Conservation (phyloP, 768 basidiomycete species). For the Suillus ampliporus region DNA sequence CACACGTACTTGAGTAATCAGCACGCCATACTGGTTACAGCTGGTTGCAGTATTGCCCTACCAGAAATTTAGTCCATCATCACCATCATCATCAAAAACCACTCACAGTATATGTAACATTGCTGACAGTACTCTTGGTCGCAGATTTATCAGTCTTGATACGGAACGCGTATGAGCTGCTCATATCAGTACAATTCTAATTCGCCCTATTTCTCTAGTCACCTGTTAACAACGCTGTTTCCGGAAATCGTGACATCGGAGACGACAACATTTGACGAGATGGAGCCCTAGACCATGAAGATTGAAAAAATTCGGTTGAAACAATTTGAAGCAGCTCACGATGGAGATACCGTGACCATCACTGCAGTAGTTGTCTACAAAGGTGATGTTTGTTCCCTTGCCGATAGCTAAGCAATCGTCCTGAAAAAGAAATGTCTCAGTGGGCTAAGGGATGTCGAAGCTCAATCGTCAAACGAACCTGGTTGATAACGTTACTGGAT, state of each 20-base stretch:
- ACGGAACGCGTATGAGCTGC: constrained; percentile 58
- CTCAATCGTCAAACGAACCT: constrained; percentile 16
- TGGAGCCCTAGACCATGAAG: constrained; percentile 54
- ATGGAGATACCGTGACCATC: constrained; percentile 72
- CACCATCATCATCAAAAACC: neutral
- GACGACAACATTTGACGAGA: constrained; percentile 51
- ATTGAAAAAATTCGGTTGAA: neutral
- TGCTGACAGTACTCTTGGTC: constrained; percentile 51
- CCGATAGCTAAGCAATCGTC: constrained; percentile 71
- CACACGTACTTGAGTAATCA: constrained; percentile 59
- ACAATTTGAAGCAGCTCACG: constrained; percentile 21
- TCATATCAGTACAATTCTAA: neutral
- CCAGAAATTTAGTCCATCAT: neutral
- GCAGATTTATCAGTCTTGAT: constrained; percentile 62
- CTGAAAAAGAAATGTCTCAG: constrained; percentile 25
- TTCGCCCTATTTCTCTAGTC: constrained; percentile 1
- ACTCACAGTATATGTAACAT: constrained; percentile 55
- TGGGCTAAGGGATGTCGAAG: neutral
- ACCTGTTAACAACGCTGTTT: constrained; percentile 65
- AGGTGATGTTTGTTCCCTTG: constrained; percentile 47
- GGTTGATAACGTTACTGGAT: constrained; percentile 30
- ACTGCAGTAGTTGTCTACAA: constrained; percentile 58
- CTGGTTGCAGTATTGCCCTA: constrained; percentile 62
- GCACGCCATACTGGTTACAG: constrained; percentile 53
- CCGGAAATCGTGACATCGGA: constrained; percentile 51